These are phyloP conservation scores for Lachnellula arida DNA, from an alignment of 2,329 filamentous ascomycete species.

Conservation along the genomic window DNA sequence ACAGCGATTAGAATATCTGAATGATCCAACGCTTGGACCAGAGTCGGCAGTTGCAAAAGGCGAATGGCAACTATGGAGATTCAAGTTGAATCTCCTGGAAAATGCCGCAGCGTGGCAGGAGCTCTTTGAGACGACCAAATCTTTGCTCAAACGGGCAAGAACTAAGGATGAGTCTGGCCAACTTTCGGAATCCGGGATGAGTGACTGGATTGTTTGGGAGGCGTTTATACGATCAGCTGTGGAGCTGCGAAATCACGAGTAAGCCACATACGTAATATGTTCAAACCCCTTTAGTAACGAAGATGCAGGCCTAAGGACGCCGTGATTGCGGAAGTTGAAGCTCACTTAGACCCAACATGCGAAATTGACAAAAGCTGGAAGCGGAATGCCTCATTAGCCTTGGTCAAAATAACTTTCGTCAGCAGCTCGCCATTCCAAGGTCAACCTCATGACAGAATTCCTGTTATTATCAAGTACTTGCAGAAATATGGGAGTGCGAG, in stretches of 20 bases:
- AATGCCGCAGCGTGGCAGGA: conserved; percentile 26
- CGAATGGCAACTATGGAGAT: conserved; percentile 32
- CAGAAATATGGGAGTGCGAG: conserved; percentile 26
- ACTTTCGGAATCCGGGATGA: conserved; percentile 26
- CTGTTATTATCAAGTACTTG: conserved; percentile 26
- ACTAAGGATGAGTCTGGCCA: conserved; percentile 25
- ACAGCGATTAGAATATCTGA: conserved; percentile 26
- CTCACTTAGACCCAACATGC: conserved; percentile 27
- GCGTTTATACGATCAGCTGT: conserved; percentile 27
- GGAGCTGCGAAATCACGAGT: conserved; percentile 21
- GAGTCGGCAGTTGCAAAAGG: conserved; percentile 31
- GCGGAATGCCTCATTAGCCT: conserved; percentile 32
- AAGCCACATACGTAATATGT: conserved; percentile 9
- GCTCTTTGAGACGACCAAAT: conserved; percentile 23
- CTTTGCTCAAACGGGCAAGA: conserved; percentile 27
- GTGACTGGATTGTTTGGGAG: conserved; percentile 33
- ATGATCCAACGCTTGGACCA: conserved; percentile 29
- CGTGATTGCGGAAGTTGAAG: conserved; percentile 25
- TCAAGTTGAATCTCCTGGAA: conserved; percentile 26
- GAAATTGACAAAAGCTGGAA: conserved; percentile 32
- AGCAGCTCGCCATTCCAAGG: conserved; percentile 5
- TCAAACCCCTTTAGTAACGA: conserved; percentile 1
- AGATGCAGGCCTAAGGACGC: conserved; percentile 12
- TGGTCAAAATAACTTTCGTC: conserved; percentile 24
- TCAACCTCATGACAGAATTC: conserved; percentile 7